These are phyloP conservation scores for Colletotrichum graminicola DNA, from an alignment of 2,329 filamentous ascomycete species.

Conservation along the genomic window DNA sequence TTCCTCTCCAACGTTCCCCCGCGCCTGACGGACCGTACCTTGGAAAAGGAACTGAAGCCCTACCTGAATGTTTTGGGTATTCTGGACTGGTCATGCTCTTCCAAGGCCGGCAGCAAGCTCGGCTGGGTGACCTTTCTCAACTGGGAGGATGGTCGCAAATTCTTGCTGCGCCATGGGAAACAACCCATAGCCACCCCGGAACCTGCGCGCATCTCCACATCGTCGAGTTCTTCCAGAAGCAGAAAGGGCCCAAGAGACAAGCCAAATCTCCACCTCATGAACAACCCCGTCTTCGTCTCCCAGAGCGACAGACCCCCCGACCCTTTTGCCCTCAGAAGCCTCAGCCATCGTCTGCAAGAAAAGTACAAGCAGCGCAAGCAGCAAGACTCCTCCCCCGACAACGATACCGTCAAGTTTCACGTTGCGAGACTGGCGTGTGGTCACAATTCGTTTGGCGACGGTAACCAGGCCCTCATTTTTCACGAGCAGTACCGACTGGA, in stretches of 20 bases:
- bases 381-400: conserved; percentile 31
- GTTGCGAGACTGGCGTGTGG: conserved; percentile 55
- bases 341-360: conserved; percentile 51
- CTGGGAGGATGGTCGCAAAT: conserved; percentile 54
- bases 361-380: conserved; percentile 44
- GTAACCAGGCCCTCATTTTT: conserved; percentile 54
- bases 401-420: conserved; percentile 43
- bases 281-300: conserved; percentile 47
- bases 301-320: conserved; percentile 54
- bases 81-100: conserved; percentile 58
- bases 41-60: conserved; percentile 55
- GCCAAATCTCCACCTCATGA: conserved; percentile 50
- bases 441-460: conserved; percentile 57
- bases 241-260: conserved; percentile 41
- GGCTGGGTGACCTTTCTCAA: conserved; percentile 60
- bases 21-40: conserved; percentile 53
- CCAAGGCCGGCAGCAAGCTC: conserved; percentile 50
- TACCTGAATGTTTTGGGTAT: conserved; percentile 57
- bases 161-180: conserved; percentile 56
- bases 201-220: background rate
- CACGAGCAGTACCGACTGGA: conserved; percentile 54
- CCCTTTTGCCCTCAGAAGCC: conserved; percentile 50
- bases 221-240: background rate
- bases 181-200: conserved; percentile 30
- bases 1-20: conserved; percentile 58